Evolutionary conservation across 345 rosid species (phyloP).

Genomic region (Eucalyptus curtisii): DNA sequence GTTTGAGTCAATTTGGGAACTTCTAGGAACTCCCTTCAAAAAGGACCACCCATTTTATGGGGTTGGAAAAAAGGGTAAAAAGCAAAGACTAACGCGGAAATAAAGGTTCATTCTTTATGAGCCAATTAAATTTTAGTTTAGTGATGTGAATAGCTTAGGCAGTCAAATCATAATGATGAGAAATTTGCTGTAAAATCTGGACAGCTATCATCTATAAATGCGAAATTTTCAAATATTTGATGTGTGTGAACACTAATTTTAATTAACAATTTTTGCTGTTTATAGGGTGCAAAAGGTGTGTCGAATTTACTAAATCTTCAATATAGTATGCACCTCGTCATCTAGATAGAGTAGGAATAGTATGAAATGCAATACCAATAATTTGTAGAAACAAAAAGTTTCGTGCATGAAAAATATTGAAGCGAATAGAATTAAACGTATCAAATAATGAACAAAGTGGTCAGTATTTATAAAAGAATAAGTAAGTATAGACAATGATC

Average conservation of each 20-base stretch:
- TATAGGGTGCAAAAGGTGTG: neutral
- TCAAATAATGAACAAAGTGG: neutral
- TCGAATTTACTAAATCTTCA: neutral
- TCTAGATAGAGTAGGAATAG: too few species aligned
- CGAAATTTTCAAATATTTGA: neutral
- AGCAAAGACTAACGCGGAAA: neutral
- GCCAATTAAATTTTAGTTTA: neutral
- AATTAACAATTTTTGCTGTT: rapidly evolving
- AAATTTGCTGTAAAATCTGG: neutral
- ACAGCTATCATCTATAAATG: neutral
- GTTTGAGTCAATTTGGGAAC: neutral
- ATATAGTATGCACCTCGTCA: neutral
- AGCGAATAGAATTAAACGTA: neutral
- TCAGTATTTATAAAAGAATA: neutral
- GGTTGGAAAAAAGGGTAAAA: neutral
- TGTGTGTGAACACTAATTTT: neutral
- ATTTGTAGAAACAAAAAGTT: neutral
- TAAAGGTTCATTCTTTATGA: neutral
- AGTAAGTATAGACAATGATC: neutral
- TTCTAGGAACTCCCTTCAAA: neutral
- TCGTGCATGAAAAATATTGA: neutral
- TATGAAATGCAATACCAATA: neutral
- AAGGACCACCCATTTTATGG: neutral
- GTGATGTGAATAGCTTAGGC: neutral
- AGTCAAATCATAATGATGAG: neutral